Conservation (phyloP, 2,329 filamentous ascomycete genomes). For the Microsporum canis region DNA sequence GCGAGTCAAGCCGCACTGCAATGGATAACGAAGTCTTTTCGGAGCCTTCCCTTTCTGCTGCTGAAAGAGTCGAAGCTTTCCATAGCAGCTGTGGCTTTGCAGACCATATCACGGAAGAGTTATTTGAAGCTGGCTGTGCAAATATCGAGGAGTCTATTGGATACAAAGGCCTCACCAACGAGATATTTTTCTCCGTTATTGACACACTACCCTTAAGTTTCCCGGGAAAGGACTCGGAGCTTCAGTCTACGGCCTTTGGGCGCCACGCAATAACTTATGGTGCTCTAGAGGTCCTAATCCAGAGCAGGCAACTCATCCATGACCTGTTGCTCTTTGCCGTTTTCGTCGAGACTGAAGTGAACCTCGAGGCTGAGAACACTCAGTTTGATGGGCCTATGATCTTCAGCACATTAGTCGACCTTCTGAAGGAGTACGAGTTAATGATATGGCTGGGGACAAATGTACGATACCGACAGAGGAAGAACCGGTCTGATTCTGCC, state of each 20-base stretch:
- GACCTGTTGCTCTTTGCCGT: slow-evolving; percentile 73
- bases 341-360: slow-evolving; percentile 75
- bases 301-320: slow-evolving; percentile 63
- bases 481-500: slow-evolving; percentile 17
- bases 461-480: slow-evolving; percentile 26
- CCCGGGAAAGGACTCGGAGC: slow-evolving; percentile 31
- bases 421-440: slow-evolving; percentile 62
- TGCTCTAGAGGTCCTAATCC: slow-evolving; percentile 63
- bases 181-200: slow-evolving; percentile 43
- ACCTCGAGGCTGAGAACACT: slow-evolving; percentile 55
- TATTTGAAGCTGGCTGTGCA: slow-evolving; percentile 58
- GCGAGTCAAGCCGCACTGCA: slow-evolving; percentile 55
- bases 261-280: slow-evolving; percentile 62
- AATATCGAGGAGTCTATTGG: slow-evolving; percentile 55
- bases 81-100: slow-evolving; percentile 69
- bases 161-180: slow-evolving; percentile 37
- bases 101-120: slow-evolving; percentile 70
- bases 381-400: slow-evolving; percentile 49
- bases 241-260: slow-evolving; percentile 58
- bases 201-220: slow-evolving; percentile 37
- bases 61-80: slow-evolving; percentile 65
- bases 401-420: slow-evolving; percentile 56
- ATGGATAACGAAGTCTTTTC: slow-evolving; percentile 64
- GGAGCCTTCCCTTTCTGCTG: slow-evolving; percentile 56
- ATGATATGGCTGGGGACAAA: slow-evolving; percentile 49